Conservation (phyloP, 768 basidiomycete genomes). For the Tulasnella sp. region DNA sequence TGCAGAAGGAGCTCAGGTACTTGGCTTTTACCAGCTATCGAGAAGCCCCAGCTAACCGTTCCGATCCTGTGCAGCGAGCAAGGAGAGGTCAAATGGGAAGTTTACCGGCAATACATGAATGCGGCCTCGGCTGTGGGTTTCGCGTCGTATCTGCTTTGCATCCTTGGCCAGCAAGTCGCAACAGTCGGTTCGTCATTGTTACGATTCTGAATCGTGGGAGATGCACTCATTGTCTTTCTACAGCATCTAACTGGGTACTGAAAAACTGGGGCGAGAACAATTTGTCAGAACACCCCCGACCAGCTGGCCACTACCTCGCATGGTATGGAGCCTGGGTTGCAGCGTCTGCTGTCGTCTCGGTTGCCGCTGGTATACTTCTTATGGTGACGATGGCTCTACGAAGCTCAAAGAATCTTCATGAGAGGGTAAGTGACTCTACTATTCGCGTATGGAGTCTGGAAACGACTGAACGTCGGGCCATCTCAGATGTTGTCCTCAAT, state of each 20-base stretch:
- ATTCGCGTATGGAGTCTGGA: not conserved
- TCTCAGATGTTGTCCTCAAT: conserved; percentile 73
- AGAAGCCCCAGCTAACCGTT: conserved; percentile 58
- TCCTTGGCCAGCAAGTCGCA: conserved; percentile 52
- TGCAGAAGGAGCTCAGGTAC: conserved; percentile 38
- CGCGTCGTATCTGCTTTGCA: conserved; percentile 52
- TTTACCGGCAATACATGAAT: conserved; percentile 73
- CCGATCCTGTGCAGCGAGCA: conserved; percentile 53
- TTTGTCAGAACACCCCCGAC: conserved; percentile 53
- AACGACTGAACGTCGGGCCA: conserved; percentile 17
- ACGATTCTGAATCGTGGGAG: conserved; percentile 1
- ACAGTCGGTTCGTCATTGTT: conserved; percentile 41
- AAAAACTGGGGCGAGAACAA: conserved; percentile 82
- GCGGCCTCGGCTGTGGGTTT: conserved; percentile 77
- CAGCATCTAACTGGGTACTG: conserved; percentile 46
- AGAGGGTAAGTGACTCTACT: conserved; percentile 50
- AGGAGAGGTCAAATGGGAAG: conserved; percentile 70
- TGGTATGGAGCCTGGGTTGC: conserved; percentile 67
- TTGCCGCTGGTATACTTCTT: conserved; percentile 57
- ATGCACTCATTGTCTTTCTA: not conserved
- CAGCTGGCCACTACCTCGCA: conserved; percentile 49
- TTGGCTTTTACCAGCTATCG: conserved; percentile 25
- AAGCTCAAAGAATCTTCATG: conserved; percentile 72
- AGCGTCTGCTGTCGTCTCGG: conserved; percentile 51
- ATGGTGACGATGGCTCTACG: conserved; percentile 74